Base-by-base conservation (phyloP, 352 stramenopile genomes). In the Stramenopiles sp. region DNA sequence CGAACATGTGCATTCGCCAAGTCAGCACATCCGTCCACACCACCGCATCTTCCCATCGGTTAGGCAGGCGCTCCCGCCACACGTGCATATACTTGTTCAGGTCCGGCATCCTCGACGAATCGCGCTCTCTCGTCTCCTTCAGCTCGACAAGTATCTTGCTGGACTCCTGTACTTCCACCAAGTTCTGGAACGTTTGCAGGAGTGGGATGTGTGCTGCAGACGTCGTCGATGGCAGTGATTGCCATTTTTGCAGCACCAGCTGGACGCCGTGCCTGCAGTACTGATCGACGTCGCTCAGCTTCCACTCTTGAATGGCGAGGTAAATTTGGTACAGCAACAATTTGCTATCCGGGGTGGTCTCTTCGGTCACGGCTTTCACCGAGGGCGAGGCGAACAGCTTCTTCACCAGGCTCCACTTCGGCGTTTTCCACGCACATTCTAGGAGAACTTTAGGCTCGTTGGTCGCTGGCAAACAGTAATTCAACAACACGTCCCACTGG, bases 11-110 rank as follows among this genome's bases (percentile, higher is more conserved):
- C 63, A 86, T 88, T 31, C 90, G 84, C 90, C 90, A 96, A 74
- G 87, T 94, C 25, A 96, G 80, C 35, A 96, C 91, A 74, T 94
- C 88, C 76, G 95, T 89, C 90, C 90, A 96, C 4, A 93, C 78
- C 74, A 93, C 78, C 79, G 95, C 91, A 4, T 87, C 86, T 36
- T 96, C 90, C 87, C 89, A 95, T 78, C 92, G 92, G 80, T 96
- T 96, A 3, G 89, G 89, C 68, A 96, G 80, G 0, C 90, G 87
- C 77, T 95, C 88, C 49, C 89, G 82, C 90, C 90, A 96, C 69
- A 87, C 93, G 82, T 92, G 92, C 78, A 95, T 92, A 30, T 84
- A 89, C 32, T 87, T 84, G 77, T 94, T 94, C 35, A 95, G 82
- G 69, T 95, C 92, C 25, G 89, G 89, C 3, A 90, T 75, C 25